phyloP scores from a whole-genome alignment of 2,329 filamentous ascomycete genomes.

The Colletotrichum sp. region DNA sequence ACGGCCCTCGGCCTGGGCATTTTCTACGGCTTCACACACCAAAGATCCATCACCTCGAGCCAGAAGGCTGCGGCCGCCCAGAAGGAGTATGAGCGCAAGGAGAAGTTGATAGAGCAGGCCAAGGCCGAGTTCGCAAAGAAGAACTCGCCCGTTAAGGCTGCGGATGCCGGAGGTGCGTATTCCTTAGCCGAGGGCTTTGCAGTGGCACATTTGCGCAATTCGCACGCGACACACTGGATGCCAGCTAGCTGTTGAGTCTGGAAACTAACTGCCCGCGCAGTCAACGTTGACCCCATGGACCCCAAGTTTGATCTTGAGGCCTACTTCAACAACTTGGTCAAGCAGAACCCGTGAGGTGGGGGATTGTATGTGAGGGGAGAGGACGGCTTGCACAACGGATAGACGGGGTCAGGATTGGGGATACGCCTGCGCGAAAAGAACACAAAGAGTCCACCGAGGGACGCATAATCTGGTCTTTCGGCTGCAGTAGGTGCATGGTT shows the following conservation, averaged over 20 bases:
- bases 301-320: conserved; percentile 94
- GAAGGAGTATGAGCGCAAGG: conserved; percentile 89
- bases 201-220: background rate
- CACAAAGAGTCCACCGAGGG: conserved; percentile 4
- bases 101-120: conserved; percentile 88
- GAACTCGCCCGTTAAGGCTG: conserved; percentile 58
- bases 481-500: conserved; percentile 31
- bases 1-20: conserved; percentile 90
- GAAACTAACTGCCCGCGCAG: conserved; percentile 42
- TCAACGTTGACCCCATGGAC: conserved; percentile 78
- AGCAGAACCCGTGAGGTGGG: conserved; percentile 53
- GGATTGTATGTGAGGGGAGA: conserved; percentile 26
- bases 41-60: conserved; percentile 76
- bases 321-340: conserved; percentile 69
- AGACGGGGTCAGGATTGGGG: conserved; percentile 24
- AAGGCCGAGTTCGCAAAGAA: conserved; percentile 86
- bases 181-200: background rate
- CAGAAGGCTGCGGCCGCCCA: conserved; percentile 75
- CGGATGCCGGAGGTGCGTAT: conserved; percentile 18
- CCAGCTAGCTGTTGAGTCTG: background rate
- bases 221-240: background rate
- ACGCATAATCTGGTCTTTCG: conserved; percentile 20
- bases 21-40: conserved; percentile 96
- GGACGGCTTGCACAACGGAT: conserved; percentile 31
- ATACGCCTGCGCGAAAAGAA: conserved; percentile 20